A percentile compares a stretch with the other conserved stretches of the same genome.
phyloP scores from a whole-genome alignment of 352 stramenopile genomes.

The Pythium sukuiense region DNA sequence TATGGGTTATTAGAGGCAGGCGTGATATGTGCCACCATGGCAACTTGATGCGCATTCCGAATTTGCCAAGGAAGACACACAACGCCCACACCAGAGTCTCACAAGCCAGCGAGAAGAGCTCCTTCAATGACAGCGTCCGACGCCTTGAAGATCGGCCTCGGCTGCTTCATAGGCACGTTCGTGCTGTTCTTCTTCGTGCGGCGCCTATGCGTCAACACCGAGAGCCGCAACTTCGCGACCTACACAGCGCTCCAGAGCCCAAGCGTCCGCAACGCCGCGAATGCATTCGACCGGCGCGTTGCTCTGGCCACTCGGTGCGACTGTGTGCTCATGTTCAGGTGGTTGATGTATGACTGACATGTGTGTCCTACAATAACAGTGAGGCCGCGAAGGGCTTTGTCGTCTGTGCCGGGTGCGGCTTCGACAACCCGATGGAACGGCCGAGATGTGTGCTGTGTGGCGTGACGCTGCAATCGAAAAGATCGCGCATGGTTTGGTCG shows the following conservation, averaged over 20 bases:
- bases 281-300: slow-evolving; percentile 22
- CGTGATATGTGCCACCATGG: too few species aligned
- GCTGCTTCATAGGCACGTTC: neutral
- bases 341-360: neutral
- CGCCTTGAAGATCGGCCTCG: neutral
- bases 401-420: slow-evolving; percentile 15
- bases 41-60: too few species aligned
- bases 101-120: too few species aligned
- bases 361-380: too few species aligned
- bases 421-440: slow-evolving; percentile 16
- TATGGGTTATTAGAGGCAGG: too few species aligned
- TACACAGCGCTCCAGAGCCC: slow-evolving; percentile 27
- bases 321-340: neutral
- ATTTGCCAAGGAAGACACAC: too few species aligned
- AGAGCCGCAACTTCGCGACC: slow-evolving; percentile 2
- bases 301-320: slow-evolving; percentile 23
- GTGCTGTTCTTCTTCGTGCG: slow-evolving; percentile 12
- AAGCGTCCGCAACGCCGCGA: slow-evolving; percentile 22
- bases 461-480: slow-evolving; percentile 2
- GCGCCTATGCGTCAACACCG: slow-evolving; percentile 8
- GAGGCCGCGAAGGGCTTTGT: slow-evolving; percentile 15
- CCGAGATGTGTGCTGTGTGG: slow-evolving; percentile 5
- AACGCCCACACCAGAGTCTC: too few species aligned
- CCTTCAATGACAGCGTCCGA: neutral
- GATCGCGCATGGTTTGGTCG: neutral